These are phyloP conservation scores for Madurella fahalii DNA, from an alignment of 2,329 filamentous ascomycete genomes.

Conservation along the genomic window DNA sequence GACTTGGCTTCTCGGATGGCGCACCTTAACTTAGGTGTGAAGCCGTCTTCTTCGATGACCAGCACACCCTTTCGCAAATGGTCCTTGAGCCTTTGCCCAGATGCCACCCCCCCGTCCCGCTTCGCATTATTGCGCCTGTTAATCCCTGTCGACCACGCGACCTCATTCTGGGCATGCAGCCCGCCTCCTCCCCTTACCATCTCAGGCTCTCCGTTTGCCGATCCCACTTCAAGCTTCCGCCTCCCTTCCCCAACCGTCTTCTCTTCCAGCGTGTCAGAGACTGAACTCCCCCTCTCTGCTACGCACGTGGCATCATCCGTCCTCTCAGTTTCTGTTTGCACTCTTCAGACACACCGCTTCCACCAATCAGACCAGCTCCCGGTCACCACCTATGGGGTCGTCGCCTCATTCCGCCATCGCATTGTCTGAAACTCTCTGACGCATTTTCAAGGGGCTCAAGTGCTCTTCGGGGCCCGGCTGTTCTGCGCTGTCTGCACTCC, in stretches of 20 bases:
- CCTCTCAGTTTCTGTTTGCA: background rate
- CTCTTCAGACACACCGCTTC: background rate
- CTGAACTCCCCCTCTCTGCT: background rate
- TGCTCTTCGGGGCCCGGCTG: conserved; percentile 14
- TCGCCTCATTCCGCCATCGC: conserved; percentile 13
- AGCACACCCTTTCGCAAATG: background rate
- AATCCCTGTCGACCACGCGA: conserved; percentile 27
- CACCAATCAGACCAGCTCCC: conserved; percentile 10
- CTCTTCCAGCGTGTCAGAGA: background rate
- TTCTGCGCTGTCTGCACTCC: background rate
- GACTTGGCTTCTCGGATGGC: background rate
- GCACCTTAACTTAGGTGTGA: background rate
- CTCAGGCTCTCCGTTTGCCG: conserved; percentile 11
- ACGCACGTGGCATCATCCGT: conserved; percentile 2
- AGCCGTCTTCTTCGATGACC: background rate
- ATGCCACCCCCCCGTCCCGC: conserved; percentile 6
- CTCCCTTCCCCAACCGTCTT: background rate
- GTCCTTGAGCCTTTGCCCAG: background rate
- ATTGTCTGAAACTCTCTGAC: conserved; percentile 37
- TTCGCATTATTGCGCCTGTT: conserved; percentile 9
- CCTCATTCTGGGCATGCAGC: conserved; percentile 11
- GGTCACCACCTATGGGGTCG: conserved; percentile 9
- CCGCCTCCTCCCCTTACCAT: conserved; percentile 21
- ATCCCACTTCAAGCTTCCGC: conserved; percentile 20
- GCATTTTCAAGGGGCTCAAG: conserved; percentile 30